Percentiles rank a stretch among this genome's conserved stretches.
phyloP scores from a whole-genome alignment of 306 rosid species.

The Inga laurina region DNA sequence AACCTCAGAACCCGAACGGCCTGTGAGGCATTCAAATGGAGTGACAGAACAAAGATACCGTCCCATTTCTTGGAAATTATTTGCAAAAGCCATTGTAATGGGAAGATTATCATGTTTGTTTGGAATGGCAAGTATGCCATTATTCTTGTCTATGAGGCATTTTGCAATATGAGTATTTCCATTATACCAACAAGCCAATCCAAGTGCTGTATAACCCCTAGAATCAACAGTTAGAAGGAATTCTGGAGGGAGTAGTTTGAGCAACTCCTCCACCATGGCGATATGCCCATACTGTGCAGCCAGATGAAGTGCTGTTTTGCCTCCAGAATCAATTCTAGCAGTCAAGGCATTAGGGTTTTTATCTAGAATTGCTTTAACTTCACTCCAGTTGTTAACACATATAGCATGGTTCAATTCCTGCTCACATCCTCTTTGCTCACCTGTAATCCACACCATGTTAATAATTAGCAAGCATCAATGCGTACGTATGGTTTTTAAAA shows the following conservation, averaged over 20 bases:
- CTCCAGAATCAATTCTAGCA: fast-evolving
- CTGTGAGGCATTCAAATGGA: neutral
- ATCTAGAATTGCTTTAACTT: neutral
- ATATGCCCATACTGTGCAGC: neutral
- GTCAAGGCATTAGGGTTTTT: neutral
- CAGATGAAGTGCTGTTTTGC: neutral
- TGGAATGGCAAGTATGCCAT: neutral
- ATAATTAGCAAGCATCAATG: too few species aligned
- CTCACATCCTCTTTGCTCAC: too few species aligned
- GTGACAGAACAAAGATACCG: neutral
- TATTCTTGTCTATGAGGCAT: neutral
- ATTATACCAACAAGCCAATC: too few species aligned
- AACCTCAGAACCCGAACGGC: fast-evolving
- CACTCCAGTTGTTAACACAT: neutral
- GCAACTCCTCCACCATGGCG: neutral
- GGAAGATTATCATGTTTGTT: neutral
- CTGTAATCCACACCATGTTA: neutral
- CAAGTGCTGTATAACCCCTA: neutral
- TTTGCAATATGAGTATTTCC: neutral
- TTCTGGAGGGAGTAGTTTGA: neutral
- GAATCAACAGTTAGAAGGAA: neutral
- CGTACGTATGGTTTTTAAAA: neutral
- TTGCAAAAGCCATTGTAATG: fast-evolving
- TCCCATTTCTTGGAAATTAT: neutral
- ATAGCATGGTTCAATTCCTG: neutral